Evolutionary conservation across 352 stramenopile genomes (phyloP).

Genomic region (Sclerospora graminicola): DNA sequence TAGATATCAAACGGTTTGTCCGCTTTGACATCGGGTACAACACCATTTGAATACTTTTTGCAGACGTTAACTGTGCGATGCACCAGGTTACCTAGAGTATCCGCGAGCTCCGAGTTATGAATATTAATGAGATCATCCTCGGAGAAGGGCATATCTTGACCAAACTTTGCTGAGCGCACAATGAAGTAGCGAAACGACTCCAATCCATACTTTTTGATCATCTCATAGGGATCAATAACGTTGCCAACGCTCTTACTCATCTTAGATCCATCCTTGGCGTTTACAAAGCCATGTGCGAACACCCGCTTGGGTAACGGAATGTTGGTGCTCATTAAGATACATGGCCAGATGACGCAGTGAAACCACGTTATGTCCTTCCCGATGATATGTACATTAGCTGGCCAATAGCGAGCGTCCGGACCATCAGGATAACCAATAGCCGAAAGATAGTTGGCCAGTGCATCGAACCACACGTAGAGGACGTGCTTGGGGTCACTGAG

Average conservation of each 20-base stretch:
- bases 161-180: conserved; percentile 88
- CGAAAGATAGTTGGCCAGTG: conserved; percentile 97
- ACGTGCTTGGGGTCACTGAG: conserved; percentile 93
- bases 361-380: conserved; percentile 99
- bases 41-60: conserved; percentile 91
- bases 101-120: conserved; percentile 94
- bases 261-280: conserved; percentile 97
- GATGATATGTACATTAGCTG: conserved; percentile 79
- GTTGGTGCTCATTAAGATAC: conserved; percentile 96
- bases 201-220: conserved; percentile 89
- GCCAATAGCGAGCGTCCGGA: conserved; percentile 68
- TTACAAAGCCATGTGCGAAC: conserved; percentile 97
- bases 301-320: conserved; percentile 90
- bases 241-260: conserved; percentile 99
- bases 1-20: conserved; percentile 84
- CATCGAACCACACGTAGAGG: conserved; percentile 99
- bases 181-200: conserved; percentile 95
- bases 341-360: conserved; percentile 99
- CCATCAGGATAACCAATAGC: conserved; percentile 90
- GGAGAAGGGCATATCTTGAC: conserved; percentile 92
- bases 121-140: conserved; percentile 92
- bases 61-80: conserved; percentile 94
- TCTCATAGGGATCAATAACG: conserved; percentile 93
- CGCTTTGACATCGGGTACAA: conserved; percentile 44
- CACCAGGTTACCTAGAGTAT: conserved; percentile 93